Evolutionary conservation across 345 rosid genomes (phyloP), one percentile per base, ranked within the genome.

Genomic region (Firmiana major): DNA sequence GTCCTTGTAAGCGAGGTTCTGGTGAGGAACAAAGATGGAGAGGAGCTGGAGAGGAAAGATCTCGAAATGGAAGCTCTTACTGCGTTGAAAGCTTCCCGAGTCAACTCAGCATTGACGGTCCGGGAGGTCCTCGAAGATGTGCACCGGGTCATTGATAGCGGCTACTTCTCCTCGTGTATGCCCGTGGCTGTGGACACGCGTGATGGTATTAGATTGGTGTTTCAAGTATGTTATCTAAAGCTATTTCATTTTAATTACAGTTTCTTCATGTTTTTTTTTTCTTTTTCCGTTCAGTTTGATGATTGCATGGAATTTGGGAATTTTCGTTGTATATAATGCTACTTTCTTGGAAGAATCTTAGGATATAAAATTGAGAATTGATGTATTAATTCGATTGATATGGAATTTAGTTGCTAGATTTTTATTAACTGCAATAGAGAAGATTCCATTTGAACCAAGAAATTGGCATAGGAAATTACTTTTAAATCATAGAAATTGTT

Each of bases 61-160:
- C 87, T 96, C 17, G 98, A 92, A 85, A 80, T 68, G 69, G 98
- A 96, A 84, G 99, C 95, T 1, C 75, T 96, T 71, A 84, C 91
- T 26, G 97, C 94, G 5, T 83, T 94, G 69, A 94, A 89, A 77
- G 94, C 97, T 42, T 88, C 91, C 83, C 80, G 97, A 57, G 87
- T 97, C 16, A 94, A 96, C 79, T 96, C 99, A 4, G 99, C 97
- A 9, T 88, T 94, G 46, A 94, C 97, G 0, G 90, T 91, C 5
- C 80, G 90, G 4, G 99, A 96, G 85, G 98, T 96, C 28, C 95
- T 94, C 63, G 99, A 96, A 76, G 99, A 94, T 79, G 98, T 96
- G 19, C 98, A 92, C 66, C 76, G 98, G 89, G 92, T 96, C 73
- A 91, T 91, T n/a, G 93, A 88, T 26, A 89, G 98, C 66, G 97